Evolutionary conservation across 345 rosid species (phyloP).

Genomic region (Microcos paniculata): DNA sequence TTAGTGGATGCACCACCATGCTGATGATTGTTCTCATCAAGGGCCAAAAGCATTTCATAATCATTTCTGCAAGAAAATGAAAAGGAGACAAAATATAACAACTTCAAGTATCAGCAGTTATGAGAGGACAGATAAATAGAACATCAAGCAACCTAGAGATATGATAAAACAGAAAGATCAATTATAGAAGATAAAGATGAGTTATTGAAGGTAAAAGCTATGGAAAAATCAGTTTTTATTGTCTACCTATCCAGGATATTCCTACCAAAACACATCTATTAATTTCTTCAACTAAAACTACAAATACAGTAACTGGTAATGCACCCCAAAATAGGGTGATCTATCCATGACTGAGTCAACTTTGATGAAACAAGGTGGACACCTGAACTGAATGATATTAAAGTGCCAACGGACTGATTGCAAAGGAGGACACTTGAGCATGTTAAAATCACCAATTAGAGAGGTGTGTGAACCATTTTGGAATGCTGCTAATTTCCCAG

Average conservation of each 20-base stretch:
- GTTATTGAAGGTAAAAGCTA: not conserved
- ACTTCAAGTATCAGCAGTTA: not conserved
- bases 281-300: not conserved
- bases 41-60: slow-evolving; percentile 88
- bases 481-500: not conserved
- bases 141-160: not conserved
- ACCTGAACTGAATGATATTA: not conserved
- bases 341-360: not conserved
- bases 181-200: no score
- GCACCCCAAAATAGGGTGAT: not conserved
- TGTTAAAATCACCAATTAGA: not conserved
- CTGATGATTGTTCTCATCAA: slow-evolving; percentile 67
- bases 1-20: slow-evolving; percentile 61
- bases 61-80: slow-evolving; percentile 60
- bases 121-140: not conserved
- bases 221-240: not conserved
- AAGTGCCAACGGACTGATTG: not conserved
- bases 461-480: not conserved
- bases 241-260: not conserved
- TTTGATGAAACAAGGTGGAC: not conserved
- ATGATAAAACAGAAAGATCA: not conserved
- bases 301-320: not conserved
- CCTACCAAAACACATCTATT: not conserved
- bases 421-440: not conserved
- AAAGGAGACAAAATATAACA: slow-evolving; percentile 3